These are phyloP conservation scores for Macrophomina pseudophaseolina DNA, from an alignment of 2,329 filamentous ascomycete genomes.

Conservation along the genomic window DNA sequence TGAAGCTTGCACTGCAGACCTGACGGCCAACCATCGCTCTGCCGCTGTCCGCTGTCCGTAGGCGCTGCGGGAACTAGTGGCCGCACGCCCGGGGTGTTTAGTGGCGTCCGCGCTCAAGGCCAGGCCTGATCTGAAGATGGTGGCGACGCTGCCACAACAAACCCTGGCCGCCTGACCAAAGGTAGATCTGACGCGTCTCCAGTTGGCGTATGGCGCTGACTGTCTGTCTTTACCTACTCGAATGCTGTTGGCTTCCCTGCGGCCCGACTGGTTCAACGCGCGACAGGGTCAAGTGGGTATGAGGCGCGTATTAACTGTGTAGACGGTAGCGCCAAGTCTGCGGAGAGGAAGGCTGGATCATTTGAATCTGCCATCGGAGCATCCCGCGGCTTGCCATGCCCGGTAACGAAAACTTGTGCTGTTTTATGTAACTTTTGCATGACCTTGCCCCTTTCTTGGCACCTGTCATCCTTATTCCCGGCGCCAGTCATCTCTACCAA, in stretches of 20 bases:
- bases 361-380: background rate
- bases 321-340: background rate
- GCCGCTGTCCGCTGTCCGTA: background rate
- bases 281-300: too few species aligned
- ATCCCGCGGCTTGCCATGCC: background rate
- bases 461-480: background rate
- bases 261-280: too few species aligned
- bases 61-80: background rate
- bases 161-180: too few species aligned
- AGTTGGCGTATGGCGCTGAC: too few species aligned
- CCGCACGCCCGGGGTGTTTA: background rate
- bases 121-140: background rate
- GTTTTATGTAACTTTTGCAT: constrained; percentile 1
- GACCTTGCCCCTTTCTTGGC: background rate
- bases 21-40: background rate
- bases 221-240: too few species aligned
- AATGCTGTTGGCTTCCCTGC: too few species aligned
- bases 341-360: background rate
- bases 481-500: background rate
- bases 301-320: background rate
- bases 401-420: background rate
- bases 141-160: too few species aligned
- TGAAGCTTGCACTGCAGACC: background rate
- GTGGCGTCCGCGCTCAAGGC: background rate
- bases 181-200: too few species aligned